phyloP scores from a whole-genome alignment of 257 asterid genomes.

The Ehretia macrophylla region DNA sequence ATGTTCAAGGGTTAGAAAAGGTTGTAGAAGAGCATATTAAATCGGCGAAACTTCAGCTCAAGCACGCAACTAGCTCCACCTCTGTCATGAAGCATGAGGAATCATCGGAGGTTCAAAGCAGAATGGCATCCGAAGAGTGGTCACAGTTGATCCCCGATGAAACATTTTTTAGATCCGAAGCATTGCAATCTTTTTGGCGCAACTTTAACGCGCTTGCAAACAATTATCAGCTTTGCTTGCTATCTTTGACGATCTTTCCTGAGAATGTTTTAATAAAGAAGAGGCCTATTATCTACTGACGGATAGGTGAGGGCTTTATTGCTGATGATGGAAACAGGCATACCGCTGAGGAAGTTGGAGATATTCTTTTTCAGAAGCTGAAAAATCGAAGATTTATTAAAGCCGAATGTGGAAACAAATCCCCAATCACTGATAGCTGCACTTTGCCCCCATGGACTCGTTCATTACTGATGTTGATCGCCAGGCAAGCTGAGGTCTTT shows the following conservation, averaged over 20 bases:
- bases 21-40: too few relatives aligned
- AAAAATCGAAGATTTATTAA: neutral
- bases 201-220: neutral
- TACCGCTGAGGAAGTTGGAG: too few relatives aligned
- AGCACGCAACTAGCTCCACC: too few relatives aligned
- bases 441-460: slow-evolving; percentile 4
- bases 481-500: neutral
- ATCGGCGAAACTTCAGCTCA: too few relatives aligned
- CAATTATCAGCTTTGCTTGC: neutral
- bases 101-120: too few relatives aligned
- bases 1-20: too few relatives aligned
- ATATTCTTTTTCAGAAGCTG: neutral
- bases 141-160: too few relatives aligned
- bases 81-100: too few relatives aligned
- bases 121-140: too few relatives aligned
- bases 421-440: neutral
- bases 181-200: neutral
- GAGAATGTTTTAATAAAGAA: slow-evolving; percentile 3
- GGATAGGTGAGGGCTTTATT: slow-evolving; percentile 11
- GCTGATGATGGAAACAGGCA: neutral
- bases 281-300: slow-evolving; percentile 5
- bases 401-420: too few relatives aligned
- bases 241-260: slow-evolving; percentile 3
- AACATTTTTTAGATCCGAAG: too few relatives aligned
- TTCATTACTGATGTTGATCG: neutral